A percentile compares a stretch with the other conserved stretches of the same genome.
phyloP scores from a whole-genome alignment of 495 filamentous ascomycete species.

The Melanomma pulvis-pyrius region DNA sequence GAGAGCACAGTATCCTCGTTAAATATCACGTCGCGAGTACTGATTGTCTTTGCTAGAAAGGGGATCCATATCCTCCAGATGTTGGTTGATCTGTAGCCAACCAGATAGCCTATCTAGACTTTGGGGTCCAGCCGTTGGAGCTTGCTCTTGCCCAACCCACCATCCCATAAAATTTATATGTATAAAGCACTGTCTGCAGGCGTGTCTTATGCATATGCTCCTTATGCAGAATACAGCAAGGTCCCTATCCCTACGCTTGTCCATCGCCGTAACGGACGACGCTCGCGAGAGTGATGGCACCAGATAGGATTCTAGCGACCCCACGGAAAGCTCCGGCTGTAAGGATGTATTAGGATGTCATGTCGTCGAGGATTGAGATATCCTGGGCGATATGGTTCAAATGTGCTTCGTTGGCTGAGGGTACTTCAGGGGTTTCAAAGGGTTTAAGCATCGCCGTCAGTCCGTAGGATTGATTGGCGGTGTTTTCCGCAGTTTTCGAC shows the following conservation, averaged over 20 bases:
- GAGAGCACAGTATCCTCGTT: background rate
- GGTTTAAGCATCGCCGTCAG: too few relatives aligned
- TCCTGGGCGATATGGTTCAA: too few relatives aligned
- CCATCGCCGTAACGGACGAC: background rate
- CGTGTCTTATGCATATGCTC: slow-evolving; percentile 7
- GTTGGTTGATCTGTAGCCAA: background rate
- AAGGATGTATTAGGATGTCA: too few relatives aligned
- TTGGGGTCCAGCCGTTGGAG: background rate
- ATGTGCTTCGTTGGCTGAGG: too few relatives aligned
- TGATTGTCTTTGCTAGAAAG: background rate
- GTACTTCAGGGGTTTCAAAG: too few relatives aligned
- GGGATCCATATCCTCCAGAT: background rate
- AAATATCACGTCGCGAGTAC: background rate
- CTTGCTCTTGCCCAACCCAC: background rate
- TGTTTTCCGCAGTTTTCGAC: too few relatives aligned
- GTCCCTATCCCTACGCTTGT: slow-evolving; percentile 6
- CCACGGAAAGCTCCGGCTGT: too few relatives aligned
- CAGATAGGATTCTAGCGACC: too few relatives aligned
- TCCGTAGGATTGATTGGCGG: too few relatives aligned
- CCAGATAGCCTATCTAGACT: background rate
- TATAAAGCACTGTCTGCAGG: background rate
- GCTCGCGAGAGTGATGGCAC: background rate
- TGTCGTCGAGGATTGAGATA: too few relatives aligned
- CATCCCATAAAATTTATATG: background rate
- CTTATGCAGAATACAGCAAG: slow-evolving; percentile 4